Evolutionary conservation across 345 rosid genomes (phyloP).

Genomic region (Erysimum cheiranthoides): DNA sequence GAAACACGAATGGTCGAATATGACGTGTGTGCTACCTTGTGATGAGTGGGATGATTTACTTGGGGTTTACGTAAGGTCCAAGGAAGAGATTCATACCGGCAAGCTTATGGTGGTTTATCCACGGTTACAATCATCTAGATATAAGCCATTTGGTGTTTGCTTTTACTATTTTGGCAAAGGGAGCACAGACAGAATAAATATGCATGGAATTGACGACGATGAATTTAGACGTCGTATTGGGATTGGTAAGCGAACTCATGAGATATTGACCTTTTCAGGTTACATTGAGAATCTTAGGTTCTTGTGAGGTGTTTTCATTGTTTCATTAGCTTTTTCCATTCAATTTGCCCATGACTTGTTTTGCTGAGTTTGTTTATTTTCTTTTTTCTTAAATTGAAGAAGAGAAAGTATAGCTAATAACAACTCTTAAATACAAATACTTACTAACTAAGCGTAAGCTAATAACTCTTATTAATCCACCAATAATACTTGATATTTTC

Average conservation of each 20-base stretch:
- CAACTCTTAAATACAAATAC: too few species aligned
- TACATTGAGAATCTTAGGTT: conserved; percentile 19
- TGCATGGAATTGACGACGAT: neutral
- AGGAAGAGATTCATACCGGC: neutral
- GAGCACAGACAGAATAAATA: neutral
- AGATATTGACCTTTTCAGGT: conserved; percentile 11
- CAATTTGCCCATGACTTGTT: too few species aligned
- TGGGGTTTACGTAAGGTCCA: too few species aligned
- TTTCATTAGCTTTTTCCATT: neutral
- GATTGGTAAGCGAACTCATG: neutral
- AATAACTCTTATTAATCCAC: neutral
- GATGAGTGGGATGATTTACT: neutral
- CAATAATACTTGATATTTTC: neutral
- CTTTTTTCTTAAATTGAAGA: too few species aligned
- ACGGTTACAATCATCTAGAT: neutral
- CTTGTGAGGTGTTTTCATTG: neutral
- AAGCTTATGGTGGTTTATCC: neutral
- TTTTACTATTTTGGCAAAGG: neutral
- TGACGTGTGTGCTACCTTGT: neutral
- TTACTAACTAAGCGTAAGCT: too few species aligned
- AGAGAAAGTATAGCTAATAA: too few species aligned
- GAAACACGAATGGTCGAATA: neutral
- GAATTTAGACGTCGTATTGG: neutral
- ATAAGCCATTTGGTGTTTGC: neutral
- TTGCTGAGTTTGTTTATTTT: too few species aligned